phyloP scores from a whole-genome alignment of 2,329 filamentous ascomycete genomes.

The Lachnellula cervina region DNA sequence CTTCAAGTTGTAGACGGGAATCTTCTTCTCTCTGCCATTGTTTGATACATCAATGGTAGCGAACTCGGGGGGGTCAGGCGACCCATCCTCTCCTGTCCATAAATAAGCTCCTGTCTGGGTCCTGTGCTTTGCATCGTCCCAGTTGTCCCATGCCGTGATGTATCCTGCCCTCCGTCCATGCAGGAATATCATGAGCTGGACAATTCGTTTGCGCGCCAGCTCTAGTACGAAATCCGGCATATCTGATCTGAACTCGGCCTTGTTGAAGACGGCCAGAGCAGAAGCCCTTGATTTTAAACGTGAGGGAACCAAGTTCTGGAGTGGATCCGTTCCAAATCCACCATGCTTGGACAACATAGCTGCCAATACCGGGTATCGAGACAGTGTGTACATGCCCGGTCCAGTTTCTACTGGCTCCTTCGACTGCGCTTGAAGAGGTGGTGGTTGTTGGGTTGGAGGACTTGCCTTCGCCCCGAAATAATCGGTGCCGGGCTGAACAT shows the following conservation, averaged over 20 bases:
- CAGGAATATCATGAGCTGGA: conserved; percentile 42
- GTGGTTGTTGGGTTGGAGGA: neutral
- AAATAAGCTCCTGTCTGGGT: conserved; percentile 27
- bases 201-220: conserved; percentile 44
- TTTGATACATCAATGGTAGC: conserved; percentile 40
- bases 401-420: neutral
- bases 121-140: conserved; percentile 40
- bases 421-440: neutral
- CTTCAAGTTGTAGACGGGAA: conserved; percentile 50
- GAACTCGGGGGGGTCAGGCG: conserved; percentile 33
- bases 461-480: neutral
- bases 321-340: neutral
- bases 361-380: neutral
- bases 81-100: conserved; percentile 22
- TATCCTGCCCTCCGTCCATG: conserved; percentile 34
- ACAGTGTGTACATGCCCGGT: neutral
- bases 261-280: conserved; percentile 23
- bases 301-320: conserved; percentile 3
- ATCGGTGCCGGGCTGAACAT: neutral
- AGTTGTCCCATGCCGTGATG: conserved; percentile 39
- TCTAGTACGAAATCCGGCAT: conserved; percentile 51
- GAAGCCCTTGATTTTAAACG: neutral
- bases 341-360: neutral
- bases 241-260: conserved; percentile 43
- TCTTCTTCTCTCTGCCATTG: conserved; percentile 28